Conservation (phyloP, 371 early-diverging fungal species). For the Mortierella sp. region DNA sequence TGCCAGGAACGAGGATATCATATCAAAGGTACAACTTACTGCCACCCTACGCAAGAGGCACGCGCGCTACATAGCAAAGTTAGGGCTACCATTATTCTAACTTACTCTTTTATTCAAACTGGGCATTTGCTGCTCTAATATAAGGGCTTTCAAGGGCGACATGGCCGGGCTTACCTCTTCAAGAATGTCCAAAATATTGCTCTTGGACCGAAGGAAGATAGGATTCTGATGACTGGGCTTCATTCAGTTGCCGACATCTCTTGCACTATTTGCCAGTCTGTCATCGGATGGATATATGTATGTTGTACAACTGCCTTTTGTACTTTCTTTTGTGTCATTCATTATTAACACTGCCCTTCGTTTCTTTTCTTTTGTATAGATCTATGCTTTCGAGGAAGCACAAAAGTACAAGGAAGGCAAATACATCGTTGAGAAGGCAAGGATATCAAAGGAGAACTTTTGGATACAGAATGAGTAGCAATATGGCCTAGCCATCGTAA, state of each 20-base stretch:
- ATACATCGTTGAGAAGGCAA: conserved; percentile 78
- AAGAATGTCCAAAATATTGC: conserved; percentile 73
- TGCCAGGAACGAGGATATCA: conserved; percentile 67
- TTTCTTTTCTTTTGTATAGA: conserved; percentile 48
- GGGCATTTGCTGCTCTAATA: neutral
- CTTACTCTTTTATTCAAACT: neutral
- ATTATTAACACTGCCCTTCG: neutral
- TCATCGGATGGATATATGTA: conserved; percentile 88
- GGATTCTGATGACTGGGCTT: conserved; percentile 83
- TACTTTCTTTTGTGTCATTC: neutral
- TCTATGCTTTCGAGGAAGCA: conserved; percentile 76
- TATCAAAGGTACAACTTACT: conserved; percentile 65
- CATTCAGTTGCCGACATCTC: conserved; percentile 84
- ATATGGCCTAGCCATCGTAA: neutral
- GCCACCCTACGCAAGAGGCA: neutral
- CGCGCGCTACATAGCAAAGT: neutral
- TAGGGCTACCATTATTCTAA: neutral
- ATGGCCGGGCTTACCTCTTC: conserved; percentile 83
- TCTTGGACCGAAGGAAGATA: conserved; percentile 73
- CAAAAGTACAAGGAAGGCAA: conserved; percentile 89
- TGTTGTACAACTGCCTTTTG: neutral
- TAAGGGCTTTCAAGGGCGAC: conserved; percentile 77
- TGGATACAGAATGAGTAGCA: conserved; percentile 55
- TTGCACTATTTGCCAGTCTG: conserved; percentile 72
- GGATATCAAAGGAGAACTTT: conserved; percentile 64